Percentiles rank a stretch among this genome's conserved stretches.
Evolutionary conservation across 225 moss, liverwort and hornwort genomes (phyloP).

Genomic region (Physcomitrium patens): DNA sequence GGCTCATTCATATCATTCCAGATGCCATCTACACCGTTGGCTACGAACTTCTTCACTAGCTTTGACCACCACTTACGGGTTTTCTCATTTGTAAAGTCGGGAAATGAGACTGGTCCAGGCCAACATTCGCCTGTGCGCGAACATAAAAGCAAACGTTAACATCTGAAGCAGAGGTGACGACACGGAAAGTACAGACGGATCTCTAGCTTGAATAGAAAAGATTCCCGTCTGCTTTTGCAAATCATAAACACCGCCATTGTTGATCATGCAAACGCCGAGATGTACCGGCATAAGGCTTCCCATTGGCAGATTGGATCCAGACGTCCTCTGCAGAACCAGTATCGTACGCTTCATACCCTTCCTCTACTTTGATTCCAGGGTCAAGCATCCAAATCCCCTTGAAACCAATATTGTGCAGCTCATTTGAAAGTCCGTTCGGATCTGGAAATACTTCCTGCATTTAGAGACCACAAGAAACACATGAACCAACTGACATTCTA

Average conservation of each 20-base stretch:
- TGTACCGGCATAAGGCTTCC: conserved; percentile 68
- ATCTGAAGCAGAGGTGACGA: background rate
- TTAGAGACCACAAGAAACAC: background rate
- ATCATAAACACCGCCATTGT: background rate
- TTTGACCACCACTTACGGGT: conserved; percentile 79
- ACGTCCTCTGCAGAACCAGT: conserved; percentile 54
- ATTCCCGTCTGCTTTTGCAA: background rate
- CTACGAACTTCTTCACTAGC: conserved; percentile 69
- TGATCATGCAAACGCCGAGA: background rate
- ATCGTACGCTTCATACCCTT: conserved; percentile 67
- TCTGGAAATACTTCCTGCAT: conserved; percentile 66
- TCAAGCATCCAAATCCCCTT: conserved; percentile 96
- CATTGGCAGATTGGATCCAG: conserved; percentile 69
- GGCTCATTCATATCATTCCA: conserved; percentile 99
- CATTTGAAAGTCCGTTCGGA: conserved; percentile 51
- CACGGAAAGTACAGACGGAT: background rate
- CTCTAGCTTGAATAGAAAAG: background rate
- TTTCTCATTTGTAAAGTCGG: conserved; percentile 74
- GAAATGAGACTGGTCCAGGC: conserved; percentile 81
- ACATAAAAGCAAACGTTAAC: background rate
- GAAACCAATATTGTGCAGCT: conserved; percentile 69
- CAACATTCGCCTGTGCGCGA: conserved; percentile 72
- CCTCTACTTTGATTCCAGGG: conserved; percentile 83
- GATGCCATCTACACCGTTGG: conserved; percentile 78
- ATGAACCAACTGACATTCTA: background rate